Percentiles rank a stretch among this genome's conserved stretches.
Evolutionary conservation across 1,284 basidiomycete species (phyloP).

Genomic region (Apiotrichum sp.): DNA sequence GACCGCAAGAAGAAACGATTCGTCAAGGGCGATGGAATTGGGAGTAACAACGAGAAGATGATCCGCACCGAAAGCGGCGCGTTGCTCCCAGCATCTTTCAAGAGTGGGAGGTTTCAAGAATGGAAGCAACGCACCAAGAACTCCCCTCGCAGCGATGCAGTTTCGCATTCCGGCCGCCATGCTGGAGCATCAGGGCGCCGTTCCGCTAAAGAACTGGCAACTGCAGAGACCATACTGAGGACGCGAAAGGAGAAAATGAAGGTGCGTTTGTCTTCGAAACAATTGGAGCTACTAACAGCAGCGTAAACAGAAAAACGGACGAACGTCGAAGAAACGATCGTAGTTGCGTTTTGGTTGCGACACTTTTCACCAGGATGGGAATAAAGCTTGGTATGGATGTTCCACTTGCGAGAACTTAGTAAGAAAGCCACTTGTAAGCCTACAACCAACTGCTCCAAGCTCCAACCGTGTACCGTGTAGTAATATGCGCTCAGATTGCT

Average conservation of each 20-base stretch:
- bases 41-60: slow-evolving; percentile 90
- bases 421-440: too few species aligned
- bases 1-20: slow-evolving; percentile 97
- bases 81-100: slow-evolving; percentile 86
- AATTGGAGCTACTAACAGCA: background rate
- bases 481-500: too few species aligned
- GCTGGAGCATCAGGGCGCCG: background rate
- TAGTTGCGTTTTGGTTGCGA: too few species aligned
- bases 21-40: slow-evolving; percentile 72
- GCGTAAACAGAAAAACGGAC: slow-evolving; percentile 14
- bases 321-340: background rate
- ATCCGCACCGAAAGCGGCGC: slow-evolving; percentile 89
- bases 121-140: slow-evolving; percentile 57
- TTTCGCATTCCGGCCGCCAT: too few species aligned
- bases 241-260: background rate
- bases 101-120: slow-evolving; percentile 87
- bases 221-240: slow-evolving; percentile 8
- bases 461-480: too few species aligned
- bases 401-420: too few species aligned
- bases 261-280: background rate
- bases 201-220: slow-evolving; percentile 5
- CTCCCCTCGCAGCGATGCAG: background rate
- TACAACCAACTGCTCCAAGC: too few species aligned
- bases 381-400: too few species aligned
- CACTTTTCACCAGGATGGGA: too few species aligned